A percentile compares a stretch with the other conserved stretches of the same genome.
Conservation (phyloP, 441 rosid genomes). For the Sinapis alba region DNA sequence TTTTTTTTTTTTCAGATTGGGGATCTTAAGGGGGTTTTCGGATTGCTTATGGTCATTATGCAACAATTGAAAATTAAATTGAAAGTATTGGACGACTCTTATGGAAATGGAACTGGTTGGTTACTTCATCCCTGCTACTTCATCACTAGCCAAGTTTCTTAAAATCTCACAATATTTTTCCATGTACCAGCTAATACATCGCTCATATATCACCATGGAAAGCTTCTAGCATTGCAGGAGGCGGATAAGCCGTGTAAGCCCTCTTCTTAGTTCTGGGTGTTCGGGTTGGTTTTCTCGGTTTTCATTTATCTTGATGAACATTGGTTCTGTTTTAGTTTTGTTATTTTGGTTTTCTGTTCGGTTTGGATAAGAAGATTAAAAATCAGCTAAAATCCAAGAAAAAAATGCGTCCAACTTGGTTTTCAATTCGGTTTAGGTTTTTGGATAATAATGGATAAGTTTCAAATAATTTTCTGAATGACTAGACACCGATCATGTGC, state of each 20-base stretch:
- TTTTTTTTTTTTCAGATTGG: slow-evolving; percentile 61
- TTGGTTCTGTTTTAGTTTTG: neutral
- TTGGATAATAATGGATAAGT: neutral
- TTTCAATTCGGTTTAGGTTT: neutral
- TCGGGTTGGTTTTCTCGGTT: neutral
- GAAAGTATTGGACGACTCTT: slow-evolving; percentile 73
- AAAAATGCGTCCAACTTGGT: neutral
- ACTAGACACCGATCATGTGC: neutral
- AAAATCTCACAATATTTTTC: slow-evolving; percentile 4
- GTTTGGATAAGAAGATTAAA: neutral
- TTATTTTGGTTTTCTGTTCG: too few species aligned
- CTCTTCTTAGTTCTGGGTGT: neutral
- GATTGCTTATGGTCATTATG: slow-evolving; percentile 73
- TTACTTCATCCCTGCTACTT: slow-evolving; percentile 25
- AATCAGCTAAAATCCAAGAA: neutral
- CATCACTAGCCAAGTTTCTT: neutral
- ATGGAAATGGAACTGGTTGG: slow-evolving; percentile 80
- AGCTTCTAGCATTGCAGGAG: slow-evolving; percentile 82
- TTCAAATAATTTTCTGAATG: neutral
- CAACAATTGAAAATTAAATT: slow-evolving; percentile 66
- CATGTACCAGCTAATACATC: slow-evolving; percentile 77
- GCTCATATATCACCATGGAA: slow-evolving; percentile 83
- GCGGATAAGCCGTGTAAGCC: slow-evolving; percentile 86
- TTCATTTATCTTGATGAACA: neutral
- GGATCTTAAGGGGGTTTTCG: slow-evolving; percentile 86